Evolutionary conservation across 768 basidiomycete species (phyloP), one percentile per base, ranked within the genome.

Genomic region (Serendipita sp.): DNA sequence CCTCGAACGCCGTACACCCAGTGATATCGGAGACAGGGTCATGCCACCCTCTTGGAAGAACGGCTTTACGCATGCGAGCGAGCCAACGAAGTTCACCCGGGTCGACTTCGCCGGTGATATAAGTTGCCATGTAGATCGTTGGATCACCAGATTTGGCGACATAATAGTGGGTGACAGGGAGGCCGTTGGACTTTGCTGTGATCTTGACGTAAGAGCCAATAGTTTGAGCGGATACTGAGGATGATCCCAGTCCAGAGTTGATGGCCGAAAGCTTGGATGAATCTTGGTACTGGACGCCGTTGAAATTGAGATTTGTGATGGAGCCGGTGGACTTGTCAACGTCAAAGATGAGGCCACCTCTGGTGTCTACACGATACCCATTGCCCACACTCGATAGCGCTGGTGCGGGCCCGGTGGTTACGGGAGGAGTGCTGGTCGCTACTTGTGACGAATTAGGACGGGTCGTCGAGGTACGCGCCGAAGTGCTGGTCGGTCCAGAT

Each of bases 21-120:
- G 76, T 72, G 5, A 79, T 69, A 28, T 78, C 77, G 18, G 78
- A 73, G 5, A 72, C 67, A 18, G 73, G 69, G 32, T 53, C 7
- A 53, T 53, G 48, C 48, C 48, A 53, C 13, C 79, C 79, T 65
- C 75, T 77, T 2, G 78, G 76, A 4, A 79, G 68, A 1, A 74
- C 70, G 7, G 76, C 71, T 64, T 75, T 78, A 8, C 72, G 74
- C 28, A 81, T 73, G 37, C 79, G 78, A n/a, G 78, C 78, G 65
- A 81, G 78, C 69, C 77, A 77, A 32, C 79, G 76, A 64, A 80
- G 72, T 65, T 80, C 79, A 16, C 80, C 80, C n/a, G 80, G 76
- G 38, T 67, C 67, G 1, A 79, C 78, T 67, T 81, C 78, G 11
- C 77, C 77, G 5, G 78, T 76, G n/a, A 75, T 75, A 66, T 73